These are phyloP conservation scores for Usnea hakonensis DNA, from an alignment of 495 filamentous ascomycete genomes.

Conservation along the genomic window DNA sequence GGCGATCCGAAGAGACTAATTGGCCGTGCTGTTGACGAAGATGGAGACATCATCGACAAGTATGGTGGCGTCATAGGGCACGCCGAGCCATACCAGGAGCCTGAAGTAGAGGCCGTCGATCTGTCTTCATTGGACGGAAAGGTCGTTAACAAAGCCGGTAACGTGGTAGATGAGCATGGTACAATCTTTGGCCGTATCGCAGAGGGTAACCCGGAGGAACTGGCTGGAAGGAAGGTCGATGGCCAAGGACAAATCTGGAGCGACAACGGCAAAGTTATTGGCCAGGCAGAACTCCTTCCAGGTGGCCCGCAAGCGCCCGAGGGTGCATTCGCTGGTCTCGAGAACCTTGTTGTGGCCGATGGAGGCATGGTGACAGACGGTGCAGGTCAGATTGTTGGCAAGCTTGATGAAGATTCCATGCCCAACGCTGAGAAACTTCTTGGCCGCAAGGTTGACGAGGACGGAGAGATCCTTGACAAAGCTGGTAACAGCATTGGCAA, in stretches of 20 bases:
- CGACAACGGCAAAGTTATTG: constrained; percentile 72
- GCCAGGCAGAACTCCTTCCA: constrained; percentile 68
- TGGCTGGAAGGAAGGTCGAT: constrained; percentile 76
- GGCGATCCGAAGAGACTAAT: constrained; percentile 67
- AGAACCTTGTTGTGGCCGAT: constrained; percentile 63
- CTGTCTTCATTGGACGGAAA: constrained; percentile 68
- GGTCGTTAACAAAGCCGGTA: constrained; percentile 78
- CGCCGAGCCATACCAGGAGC: constrained; percentile 60
- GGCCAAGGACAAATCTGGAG: constrained; percentile 74
- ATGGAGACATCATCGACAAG: constrained; percentile 77
- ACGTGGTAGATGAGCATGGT: constrained; percentile 70
- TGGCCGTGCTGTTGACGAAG: constrained; percentile 70
- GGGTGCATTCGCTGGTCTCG: constrained; percentile 71
- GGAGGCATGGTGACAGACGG: constrained; percentile 62
- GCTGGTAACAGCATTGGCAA: constrained; percentile 75
- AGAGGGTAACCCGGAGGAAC: constrained; percentile 60
- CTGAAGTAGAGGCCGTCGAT: constrained; percentile 52
- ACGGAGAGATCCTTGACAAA: constrained; percentile 74
- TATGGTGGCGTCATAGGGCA: constrained; percentile 72
- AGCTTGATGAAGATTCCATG: constrained; percentile 53
- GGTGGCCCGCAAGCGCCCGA: constrained; percentile 65
- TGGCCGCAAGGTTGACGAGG: constrained; percentile 71
- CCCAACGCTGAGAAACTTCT: constrained; percentile 58
- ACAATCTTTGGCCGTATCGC: constrained; percentile 66
- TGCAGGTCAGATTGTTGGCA: constrained; percentile 61